phyloP scores from a whole-genome alignment of 2,329 filamentous ascomycete species.

The Aureobasidium sp. region DNA sequence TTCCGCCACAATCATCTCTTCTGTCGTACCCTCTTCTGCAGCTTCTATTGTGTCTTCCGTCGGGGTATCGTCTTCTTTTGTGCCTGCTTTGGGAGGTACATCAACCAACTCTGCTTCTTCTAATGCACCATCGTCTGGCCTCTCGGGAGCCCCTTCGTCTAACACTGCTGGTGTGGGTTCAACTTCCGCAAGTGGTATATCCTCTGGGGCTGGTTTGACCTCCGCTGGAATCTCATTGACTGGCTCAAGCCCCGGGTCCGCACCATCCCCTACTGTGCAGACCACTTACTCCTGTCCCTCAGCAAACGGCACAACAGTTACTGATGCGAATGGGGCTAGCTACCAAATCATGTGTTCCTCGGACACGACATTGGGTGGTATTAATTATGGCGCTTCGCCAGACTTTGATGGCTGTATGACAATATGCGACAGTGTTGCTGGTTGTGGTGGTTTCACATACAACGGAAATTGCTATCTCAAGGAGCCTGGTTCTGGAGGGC shows the following conservation, averaged over 20 bases:
- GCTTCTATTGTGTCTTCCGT: not conserved
- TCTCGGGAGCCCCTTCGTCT: too few relatives aligned
- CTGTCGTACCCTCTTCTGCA: not conserved
- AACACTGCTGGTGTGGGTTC: too few relatives aligned
- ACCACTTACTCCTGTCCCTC: conserved; percentile 11
- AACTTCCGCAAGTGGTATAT: too few relatives aligned
- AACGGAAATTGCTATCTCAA: conserved; percentile 6
- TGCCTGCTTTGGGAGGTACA: not conserved
- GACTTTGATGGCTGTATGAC: conserved; percentile 19
- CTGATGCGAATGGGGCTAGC: not conserved
- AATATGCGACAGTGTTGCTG: conserved; percentile 17
- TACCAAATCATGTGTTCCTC: conserved; percentile 4
- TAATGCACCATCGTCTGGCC: too few relatives aligned
- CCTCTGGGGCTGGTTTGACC: too few relatives aligned
- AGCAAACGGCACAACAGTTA: not conserved
- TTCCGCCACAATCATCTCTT: not conserved
- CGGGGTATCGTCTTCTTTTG: not conserved
- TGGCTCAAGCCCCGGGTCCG: not conserved
- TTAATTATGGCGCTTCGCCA: not conserved
- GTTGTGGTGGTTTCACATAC: conserved; percentile 21
- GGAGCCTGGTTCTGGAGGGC: too few relatives aligned
- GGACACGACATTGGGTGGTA: not conserved
- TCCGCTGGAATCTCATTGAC: too few relatives aligned
- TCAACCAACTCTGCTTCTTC: not conserved
- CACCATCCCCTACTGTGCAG: not conserved